phyloP scores from a whole-genome alignment of 2,329 filamentous ascomycete species.

The Coccinonectria pachysandricola region DNA sequence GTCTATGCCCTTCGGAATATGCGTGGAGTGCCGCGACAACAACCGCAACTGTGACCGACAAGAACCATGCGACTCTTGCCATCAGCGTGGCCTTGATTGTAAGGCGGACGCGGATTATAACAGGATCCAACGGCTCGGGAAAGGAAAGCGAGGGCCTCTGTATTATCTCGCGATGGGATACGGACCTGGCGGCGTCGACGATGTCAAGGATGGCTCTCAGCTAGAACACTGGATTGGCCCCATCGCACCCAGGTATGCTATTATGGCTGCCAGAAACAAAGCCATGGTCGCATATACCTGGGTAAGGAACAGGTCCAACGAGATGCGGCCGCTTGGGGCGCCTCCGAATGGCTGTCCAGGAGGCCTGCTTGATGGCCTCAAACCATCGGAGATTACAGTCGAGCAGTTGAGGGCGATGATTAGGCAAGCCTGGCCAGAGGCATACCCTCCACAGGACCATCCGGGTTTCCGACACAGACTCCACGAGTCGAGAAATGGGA shows the following conservation, averaged over 20 bases:
- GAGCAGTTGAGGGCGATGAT: not conserved
- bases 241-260: conserved; percentile 7
- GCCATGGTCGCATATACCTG: no score
- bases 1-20: conserved; percentile 16
- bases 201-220: conserved; percentile 10
- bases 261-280: not conserved
- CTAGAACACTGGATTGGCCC: conserved; percentile 16
- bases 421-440: not conserved
- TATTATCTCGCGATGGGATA: conserved; percentile 26
- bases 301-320: not conserved
- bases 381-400: not conserved
- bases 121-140: conserved; percentile 4
- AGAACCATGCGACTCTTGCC: conserved; percentile 28
- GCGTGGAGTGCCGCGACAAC: conserved; percentile 12
- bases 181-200: conserved; percentile 15
- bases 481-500: no score
- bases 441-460: not conserved
- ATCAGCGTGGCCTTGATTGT: conserved; percentile 1
- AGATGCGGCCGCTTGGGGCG: conserved; percentile 1
- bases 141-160: conserved; percentile 11
- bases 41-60: conserved; percentile 25
- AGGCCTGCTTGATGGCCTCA: not conserved
- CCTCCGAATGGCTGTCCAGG: conserved; percentile 2
- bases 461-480: not conserved
- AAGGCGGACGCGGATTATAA: not conserved